Conservation (phyloP, 805 yeast genomes). For the Komagataella pseudopastoris region DNA sequence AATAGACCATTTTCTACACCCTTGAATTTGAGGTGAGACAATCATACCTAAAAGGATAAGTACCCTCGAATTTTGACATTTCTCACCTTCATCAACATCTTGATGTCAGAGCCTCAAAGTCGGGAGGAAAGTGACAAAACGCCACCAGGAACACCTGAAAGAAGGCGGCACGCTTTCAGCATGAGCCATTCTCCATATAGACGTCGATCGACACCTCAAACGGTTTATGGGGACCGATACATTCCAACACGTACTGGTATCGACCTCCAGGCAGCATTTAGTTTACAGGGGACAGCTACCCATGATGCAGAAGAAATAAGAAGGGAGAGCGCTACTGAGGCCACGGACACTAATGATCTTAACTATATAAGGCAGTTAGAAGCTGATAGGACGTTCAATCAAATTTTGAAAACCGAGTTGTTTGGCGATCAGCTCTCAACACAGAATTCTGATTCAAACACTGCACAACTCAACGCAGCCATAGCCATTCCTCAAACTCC, state of each 20-base stretch:
- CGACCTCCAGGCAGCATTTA: conserved; percentile 77
- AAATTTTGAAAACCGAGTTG: conserved; percentile 76
- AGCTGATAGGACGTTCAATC: conserved; percentile 78
- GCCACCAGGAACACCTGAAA: background rate
- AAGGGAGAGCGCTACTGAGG: conserved; percentile 2
- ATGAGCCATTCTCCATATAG: background rate
- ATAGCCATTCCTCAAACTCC: background rate
- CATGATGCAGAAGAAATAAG: conserved; percentile 6
- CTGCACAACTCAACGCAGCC: background rate
- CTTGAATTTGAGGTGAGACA: background rate
- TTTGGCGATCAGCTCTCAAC: conserved; percentile 79
- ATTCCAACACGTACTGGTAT: conserved; percentile 82
- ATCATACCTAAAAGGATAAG: too few species aligned
- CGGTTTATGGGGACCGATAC: conserved; percentile 68
- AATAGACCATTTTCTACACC: background rate
- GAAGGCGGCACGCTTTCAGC: background rate
- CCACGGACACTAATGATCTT: conserved; percentile 30
- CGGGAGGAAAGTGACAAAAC: background rate
- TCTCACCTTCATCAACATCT: background rate
- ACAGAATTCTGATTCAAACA: conserved; percentile 11
- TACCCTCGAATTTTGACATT: background rate
- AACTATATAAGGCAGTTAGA: conserved; percentile 63
- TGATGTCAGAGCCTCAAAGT: background rate
- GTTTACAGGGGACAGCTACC: conserved; percentile 15
- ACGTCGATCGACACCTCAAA: conserved; percentile 7